Evolutionary conservation across 805 yeast species (phyloP).

Genomic region (Candida parachauliodes): DNA sequence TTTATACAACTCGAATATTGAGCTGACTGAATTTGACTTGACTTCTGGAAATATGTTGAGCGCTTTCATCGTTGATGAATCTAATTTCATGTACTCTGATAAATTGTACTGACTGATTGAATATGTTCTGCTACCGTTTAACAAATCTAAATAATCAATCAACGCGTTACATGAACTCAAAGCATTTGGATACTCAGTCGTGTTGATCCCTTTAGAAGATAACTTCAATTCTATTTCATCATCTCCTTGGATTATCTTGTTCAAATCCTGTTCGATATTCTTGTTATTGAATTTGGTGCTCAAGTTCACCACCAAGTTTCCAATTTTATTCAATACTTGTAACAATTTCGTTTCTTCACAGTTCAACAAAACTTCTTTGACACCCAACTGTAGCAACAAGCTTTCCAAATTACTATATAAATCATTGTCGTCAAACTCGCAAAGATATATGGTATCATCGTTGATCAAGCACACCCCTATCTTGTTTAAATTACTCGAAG

Average conservation of each 20-base stretch:
- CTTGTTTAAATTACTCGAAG: conserved; percentile 37
- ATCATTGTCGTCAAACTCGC: conserved; percentile 85
- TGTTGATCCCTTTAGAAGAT: conserved; percentile 50
- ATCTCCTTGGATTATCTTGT: conserved; percentile 51
- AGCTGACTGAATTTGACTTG: conserved; percentile 30
- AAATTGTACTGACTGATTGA: conserved; percentile 65
- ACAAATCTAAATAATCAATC: conserved; percentile 61
- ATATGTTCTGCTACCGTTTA: conserved; percentile 54
- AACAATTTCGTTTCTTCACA: conserved; percentile 61
- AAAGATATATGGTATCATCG: conserved; percentile 59
- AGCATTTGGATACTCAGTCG: conserved; percentile 46
- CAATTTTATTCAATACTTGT: conserved; percentile 68
- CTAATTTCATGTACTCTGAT: conserved; percentile 82
- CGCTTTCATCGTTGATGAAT: conserved; percentile 85
- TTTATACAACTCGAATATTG: conserved; percentile 80
- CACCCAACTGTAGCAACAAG: conserved; percentile 81
- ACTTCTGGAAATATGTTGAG: conserved; percentile 73
- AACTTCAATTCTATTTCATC: conserved; percentile 42
- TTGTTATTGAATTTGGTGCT: conserved; percentile 56
- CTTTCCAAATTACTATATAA: conserved; percentile 83
- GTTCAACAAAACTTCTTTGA: conserved; percentile 72
- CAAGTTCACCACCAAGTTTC: conserved; percentile 69
- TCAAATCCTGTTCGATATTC: conserved; percentile 74
- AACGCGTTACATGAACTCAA: conserved; percentile 66
- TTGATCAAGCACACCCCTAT: conserved; percentile 83